phyloP scores from a whole-genome alignment of 2,329 filamentous ascomycete species.

The Plenodomus biglobosus region DNA sequence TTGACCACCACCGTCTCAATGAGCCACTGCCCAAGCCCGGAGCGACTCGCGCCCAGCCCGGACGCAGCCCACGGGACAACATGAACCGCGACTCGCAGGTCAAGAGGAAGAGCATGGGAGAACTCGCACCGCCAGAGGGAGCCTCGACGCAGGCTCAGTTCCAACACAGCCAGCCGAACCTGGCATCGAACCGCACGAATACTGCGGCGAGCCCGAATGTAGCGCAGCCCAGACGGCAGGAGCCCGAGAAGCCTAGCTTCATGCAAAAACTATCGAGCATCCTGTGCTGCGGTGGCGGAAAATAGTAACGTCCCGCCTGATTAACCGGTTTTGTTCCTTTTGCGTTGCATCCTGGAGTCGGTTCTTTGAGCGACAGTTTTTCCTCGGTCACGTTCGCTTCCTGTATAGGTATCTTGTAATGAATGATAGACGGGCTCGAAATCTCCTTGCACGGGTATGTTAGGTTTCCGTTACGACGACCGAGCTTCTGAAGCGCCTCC shows the following conservation, averaged over 20 bases:
- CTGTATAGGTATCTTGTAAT: constrained; percentile 48
- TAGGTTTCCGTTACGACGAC: constrained; percentile 41
- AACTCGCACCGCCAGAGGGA: constrained; percentile 80
- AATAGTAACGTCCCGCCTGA: constrained; percentile 24
- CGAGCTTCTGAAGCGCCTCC: constrained; percentile 24
- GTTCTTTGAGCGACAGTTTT: constrained; percentile 37
- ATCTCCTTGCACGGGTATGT: constrained; percentile 34
- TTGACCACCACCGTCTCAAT: constrained; percentile 50
- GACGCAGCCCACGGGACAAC: constrained; percentile 41
- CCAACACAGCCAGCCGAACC: constrained; percentile 90
- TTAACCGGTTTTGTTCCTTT: constrained; percentile 23
- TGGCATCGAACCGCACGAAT: constrained; percentile 64
- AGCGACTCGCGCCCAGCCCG: constrained; percentile 57
- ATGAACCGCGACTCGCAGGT: constrained; percentile 28
- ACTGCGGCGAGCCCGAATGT: constrained; percentile 47
- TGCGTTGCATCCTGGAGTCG: constrained; percentile 41
- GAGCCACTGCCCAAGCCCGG: constrained; percentile 60
- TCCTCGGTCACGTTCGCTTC: constrained; percentile 34
- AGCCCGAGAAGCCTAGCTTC: constrained; percentile 69
- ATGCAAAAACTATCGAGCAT: constrained; percentile 92
- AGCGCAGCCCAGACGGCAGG: constrained; percentile 59
- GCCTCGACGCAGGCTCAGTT: constrained; percentile 89
- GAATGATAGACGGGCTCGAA: constrained; percentile 45
- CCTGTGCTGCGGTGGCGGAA: constrained; percentile 71
- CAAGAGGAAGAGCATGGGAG: constrained; percentile 74